phyloP scores from a whole-genome alignment of 805 yeast genomes.

The Saccharomycopsis javanensis region DNA sequence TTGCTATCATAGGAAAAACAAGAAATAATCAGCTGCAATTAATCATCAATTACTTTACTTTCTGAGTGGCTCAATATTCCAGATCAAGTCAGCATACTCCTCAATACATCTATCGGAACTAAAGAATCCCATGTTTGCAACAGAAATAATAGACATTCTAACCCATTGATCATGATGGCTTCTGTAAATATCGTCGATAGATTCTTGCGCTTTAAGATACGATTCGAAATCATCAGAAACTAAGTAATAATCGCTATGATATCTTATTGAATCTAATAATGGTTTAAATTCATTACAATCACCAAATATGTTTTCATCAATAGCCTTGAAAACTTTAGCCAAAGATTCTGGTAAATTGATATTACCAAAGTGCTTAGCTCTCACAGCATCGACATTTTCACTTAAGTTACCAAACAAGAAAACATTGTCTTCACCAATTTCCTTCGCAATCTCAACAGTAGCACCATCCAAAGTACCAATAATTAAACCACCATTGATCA shows the following conservation, averaged over 20 bases:
- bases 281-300: conserved; percentile 54
- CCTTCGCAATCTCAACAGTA: conserved; percentile 88
- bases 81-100: conserved; percentile 85
- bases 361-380: conserved; percentile 58
- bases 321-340: conserved; percentile 49
- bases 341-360: conserved; percentile 51
- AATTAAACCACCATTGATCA: conserved; percentile 85
- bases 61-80: conserved; percentile 76
- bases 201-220: conserved; percentile 70
- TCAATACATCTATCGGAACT: conserved; percentile 83
- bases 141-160: conserved; percentile 64
- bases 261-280: conserved; percentile 56
- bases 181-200: conserved; percentile 62
- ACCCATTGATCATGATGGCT: conserved; percentile 63
- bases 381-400: conserved; percentile 78
- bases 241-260: conserved; percentile 77
- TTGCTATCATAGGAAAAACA: too few species aligned
- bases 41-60: too few species aligned
- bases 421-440: conserved; percentile 87
- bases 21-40: too few species aligned
- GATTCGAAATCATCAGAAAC: conserved; percentile 86
- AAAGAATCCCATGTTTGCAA: conserved; percentile 91
- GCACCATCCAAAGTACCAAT: conserved; percentile 97
- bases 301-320: conserved; percentile 67
- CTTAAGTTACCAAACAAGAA: conserved; percentile 86